phyloP scores from a whole-genome alignment of 345 rosid species.

The Salix viminalis region DNA sequence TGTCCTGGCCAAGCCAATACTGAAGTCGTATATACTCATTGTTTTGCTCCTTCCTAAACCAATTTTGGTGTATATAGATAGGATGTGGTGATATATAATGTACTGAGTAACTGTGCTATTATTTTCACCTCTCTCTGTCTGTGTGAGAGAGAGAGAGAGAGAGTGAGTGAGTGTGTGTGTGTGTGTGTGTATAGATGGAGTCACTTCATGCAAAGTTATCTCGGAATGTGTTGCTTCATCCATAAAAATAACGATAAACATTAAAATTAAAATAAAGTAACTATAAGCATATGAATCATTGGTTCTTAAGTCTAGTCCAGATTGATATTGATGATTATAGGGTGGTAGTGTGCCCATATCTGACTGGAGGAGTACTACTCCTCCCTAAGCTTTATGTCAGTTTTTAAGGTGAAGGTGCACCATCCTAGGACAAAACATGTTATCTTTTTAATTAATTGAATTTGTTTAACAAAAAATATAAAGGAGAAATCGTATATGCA shows the following conservation, averaged over 20 bases:
- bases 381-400: neutral
- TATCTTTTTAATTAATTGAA: neutral
- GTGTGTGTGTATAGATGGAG: no score
- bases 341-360: neutral
- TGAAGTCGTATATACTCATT: neutral
- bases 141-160: no score
- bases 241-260: neutral
- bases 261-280: neutral
- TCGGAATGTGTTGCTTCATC: neutral
- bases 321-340: neutral
- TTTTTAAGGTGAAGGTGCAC: conserved; percentile 1
- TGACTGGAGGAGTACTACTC: neutral
- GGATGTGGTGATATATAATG: neutral
- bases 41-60: neutral
- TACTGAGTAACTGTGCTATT: neutral
- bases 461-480: neutral
- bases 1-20: neutral
- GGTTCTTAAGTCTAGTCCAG: neutral
- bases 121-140: neutral
- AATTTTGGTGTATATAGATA: neutral
- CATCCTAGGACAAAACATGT: neutral
- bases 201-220: neutral
- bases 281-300: neutral
- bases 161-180: fast-evolving
- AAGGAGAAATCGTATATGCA: neutral